These are phyloP conservation scores for Globisporangium megalacanthum DNA, from an alignment of 352 stramenopile species.

Conservation along the genomic window DNA sequence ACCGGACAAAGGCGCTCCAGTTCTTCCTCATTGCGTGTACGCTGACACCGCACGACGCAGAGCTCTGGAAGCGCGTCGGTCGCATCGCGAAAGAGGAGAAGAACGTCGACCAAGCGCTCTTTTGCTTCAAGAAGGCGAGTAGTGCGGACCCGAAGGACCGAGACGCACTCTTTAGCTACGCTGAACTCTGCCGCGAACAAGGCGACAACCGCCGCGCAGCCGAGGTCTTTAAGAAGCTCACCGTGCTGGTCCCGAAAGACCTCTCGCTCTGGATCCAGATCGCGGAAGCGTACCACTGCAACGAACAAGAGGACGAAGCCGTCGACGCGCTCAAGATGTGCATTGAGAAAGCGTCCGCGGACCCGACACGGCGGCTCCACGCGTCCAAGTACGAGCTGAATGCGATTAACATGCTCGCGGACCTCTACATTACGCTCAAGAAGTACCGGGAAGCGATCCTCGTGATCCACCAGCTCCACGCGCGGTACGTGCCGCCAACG, in stretches of 20 bases:
- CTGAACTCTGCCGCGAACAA: slow-evolving; percentile 70
- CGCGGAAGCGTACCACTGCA: slow-evolving; percentile 82
- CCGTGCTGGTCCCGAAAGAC: slow-evolving; percentile 58
- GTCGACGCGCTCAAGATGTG: slow-evolving; percentile 82
- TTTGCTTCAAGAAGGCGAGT: slow-evolving; percentile 83
- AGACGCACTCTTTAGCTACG: slow-evolving; percentile 77
- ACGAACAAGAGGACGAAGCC: slow-evolving; percentile 81
- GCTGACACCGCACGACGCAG: slow-evolving; percentile 70
- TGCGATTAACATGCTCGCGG: slow-evolving; percentile 85
- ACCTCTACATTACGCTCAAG: slow-evolving; percentile 84
- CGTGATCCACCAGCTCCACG: slow-evolving; percentile 73
- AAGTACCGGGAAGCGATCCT: slow-evolving; percentile 78
- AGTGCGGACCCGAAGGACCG: slow-evolving; percentile 77
- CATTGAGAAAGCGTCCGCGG: slow-evolving; percentile 70
- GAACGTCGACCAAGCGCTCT: slow-evolving; percentile 79
- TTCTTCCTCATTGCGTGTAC: slow-evolving; percentile 86
- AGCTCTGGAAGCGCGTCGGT: slow-evolving; percentile 83
- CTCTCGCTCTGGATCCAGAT: slow-evolving; percentile 85
- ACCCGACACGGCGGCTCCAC: slow-evolving; percentile 52
- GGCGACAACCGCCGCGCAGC: slow-evolving; percentile 75
- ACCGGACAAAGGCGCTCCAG: slow-evolving; percentile 75
- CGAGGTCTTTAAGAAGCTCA: slow-evolving; percentile 80
- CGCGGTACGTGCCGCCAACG: slow-evolving; percentile 34
- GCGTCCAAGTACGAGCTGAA: slow-evolving; percentile 80
- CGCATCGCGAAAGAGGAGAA: slow-evolving; percentile 84